Conservation (phyloP, 2,329 filamentous ascomycete species). For the Byssothecium circinans region DNA sequence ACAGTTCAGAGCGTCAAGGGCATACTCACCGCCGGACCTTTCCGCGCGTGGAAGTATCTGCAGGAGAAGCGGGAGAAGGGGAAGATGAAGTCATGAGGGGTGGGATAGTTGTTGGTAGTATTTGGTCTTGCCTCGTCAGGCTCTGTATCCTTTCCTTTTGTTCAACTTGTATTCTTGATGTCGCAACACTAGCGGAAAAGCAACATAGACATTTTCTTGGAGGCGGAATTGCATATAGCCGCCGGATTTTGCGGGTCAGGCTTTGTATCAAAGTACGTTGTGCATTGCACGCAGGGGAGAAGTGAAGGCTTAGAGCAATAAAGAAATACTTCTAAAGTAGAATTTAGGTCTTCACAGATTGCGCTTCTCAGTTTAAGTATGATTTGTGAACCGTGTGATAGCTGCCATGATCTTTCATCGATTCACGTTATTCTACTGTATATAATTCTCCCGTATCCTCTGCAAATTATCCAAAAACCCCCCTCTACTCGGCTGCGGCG, state of each 20-base stretch:
- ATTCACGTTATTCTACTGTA: neutral
- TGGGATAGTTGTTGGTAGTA: neutral
- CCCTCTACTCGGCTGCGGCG: slow-evolving; percentile 29
- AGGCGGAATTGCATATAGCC: slow-evolving; percentile 17
- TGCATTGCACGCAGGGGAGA: too few relatives aligned
- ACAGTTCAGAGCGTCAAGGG: slow-evolving; percentile 86
- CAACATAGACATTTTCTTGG: slow-evolving; percentile 4
- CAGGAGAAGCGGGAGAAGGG: slow-evolving; percentile 69
- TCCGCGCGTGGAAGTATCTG: slow-evolving; percentile 72
- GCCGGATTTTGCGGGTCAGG: slow-evolving; percentile 15
- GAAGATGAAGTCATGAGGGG: slow-evolving; percentile 31
- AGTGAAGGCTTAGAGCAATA: too few relatives aligned
- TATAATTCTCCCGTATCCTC: slow-evolving; percentile 35
- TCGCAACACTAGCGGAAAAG: slow-evolving; percentile 10
- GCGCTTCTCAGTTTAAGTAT: too few relatives aligned
- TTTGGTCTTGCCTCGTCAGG: neutral
- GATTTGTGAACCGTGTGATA: too few relatives aligned
- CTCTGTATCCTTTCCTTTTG: slow-evolving; percentile 7
- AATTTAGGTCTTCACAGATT: too few relatives aligned
- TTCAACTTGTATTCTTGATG: slow-evolving; percentile 8
- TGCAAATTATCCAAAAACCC: slow-evolving; percentile 45
- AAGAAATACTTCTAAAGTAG: too few relatives aligned
- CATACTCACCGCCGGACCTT: slow-evolving; percentile 73
- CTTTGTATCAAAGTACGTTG: slow-evolving; percentile 18
- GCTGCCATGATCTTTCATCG: neutral